Percentiles rank a stretch among this genome's conserved stretches.
Evolutionary conservation across 441 rosid species (phyloP).

Genomic region (Syzygium syzygioides): DNA sequence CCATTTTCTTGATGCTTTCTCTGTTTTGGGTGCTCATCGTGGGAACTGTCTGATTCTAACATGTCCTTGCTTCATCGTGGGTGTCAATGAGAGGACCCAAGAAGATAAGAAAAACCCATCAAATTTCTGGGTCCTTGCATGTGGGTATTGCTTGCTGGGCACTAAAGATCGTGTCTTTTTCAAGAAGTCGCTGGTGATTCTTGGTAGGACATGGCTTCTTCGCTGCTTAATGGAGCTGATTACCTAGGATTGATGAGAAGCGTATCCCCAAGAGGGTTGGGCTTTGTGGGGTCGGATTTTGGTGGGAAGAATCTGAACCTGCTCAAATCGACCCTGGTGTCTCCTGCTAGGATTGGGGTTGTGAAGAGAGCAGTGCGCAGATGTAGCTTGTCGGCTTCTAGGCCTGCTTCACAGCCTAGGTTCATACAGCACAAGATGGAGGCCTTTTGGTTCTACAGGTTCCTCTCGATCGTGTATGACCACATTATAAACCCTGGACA

Average conservation of each 20-base stretch:
- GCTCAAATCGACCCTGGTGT: slow-evolving; percentile 24
- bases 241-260: slow-evolving; percentile 27
- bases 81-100: background rate
- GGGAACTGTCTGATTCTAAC: background rate
- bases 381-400: slow-evolving; percentile 62
- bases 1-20: background rate
- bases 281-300: slow-evolving; percentile 36
- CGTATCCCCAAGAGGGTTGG: slow-evolving; percentile 30
- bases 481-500: slow-evolving; percentile 86
- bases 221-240: slow-evolving; percentile 62
- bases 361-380: slow-evolving; percentile 25
- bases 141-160: background rate
- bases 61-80: background rate
- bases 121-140: background rate
- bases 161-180: background rate
- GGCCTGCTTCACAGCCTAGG: slow-evolving; percentile 94
- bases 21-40: background rate
- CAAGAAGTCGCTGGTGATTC: background rate
- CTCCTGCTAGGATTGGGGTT: slow-evolving; percentile 17
- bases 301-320: slow-evolving; percentile 24
- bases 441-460: slow-evolving; percentile 97
- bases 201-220: slow-evolving; percentile 47
- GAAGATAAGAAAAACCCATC: background rate
- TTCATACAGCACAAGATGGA: slow-evolving; percentile 97
- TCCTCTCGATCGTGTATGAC: slow-evolving; percentile 89